phyloP scores from a whole-genome alignment of 192 early-diverging fungal species.

The Coemansia sp. region DNA sequence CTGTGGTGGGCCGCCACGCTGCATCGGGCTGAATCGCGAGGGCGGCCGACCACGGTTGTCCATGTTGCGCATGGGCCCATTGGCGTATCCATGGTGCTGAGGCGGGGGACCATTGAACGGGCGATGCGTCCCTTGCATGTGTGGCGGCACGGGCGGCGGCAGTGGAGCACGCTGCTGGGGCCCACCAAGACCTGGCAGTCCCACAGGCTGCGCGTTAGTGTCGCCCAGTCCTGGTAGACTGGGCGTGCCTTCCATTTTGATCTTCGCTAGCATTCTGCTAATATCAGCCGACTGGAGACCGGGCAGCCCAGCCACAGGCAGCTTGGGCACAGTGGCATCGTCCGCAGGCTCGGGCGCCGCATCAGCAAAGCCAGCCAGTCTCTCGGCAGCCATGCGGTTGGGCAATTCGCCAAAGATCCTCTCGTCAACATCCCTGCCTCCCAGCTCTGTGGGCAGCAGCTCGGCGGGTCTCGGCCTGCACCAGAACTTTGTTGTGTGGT shows the following conservation, averaged over 20 bases:
- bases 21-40: constrained; percentile 42
- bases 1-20: constrained; percentile 7
- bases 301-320: constrained; percentile 3
- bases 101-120: neutral
- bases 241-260: constrained; percentile 22
- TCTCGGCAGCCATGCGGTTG: constrained; percentile 15
- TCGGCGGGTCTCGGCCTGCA: constrained; percentile 85
- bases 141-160: constrained; percentile 2
- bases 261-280: constrained; percentile 39
- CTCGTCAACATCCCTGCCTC: constrained; percentile 21
- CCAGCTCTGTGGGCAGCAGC: constrained; percentile 42
- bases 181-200: neutral
- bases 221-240: constrained; percentile 26
- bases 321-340: neutral
- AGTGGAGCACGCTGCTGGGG: constrained; percentile 2
- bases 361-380: constrained; percentile 13
- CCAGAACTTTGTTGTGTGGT: constrained; percentile 96
- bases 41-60: constrained; percentile 11
- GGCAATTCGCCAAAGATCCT: constrained; percentile 29
- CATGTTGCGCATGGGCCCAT: constrained; percentile 18
- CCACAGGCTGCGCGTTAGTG: neutral
- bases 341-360: neutral
- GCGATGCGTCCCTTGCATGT: neutral
- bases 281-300: constrained; percentile 35
- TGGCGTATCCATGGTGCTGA: neutral